Evolutionary conservation across 495 filamentous ascomycete species (phyloP), one percentile per base, ranked within the genome.

Genomic region (Tuber magnatum): DNA sequence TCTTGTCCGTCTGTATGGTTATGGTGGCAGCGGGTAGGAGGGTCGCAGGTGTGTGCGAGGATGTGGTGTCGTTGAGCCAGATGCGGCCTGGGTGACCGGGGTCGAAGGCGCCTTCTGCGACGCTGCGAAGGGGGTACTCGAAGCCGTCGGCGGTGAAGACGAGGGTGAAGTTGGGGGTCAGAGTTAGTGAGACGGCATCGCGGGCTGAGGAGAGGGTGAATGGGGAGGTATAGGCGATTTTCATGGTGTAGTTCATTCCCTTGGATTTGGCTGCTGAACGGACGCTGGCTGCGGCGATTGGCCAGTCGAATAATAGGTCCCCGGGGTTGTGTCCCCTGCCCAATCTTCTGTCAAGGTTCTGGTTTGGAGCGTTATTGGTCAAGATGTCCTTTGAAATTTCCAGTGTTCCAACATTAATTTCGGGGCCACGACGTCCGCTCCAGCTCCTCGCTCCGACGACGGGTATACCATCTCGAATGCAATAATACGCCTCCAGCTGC

Each of bases 401-500:
- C 2, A 87, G 73, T 7, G 56, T 82, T 5, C 73, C 71, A 20
- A 77, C 68, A 3, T 82, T 72, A 0, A 89, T 70, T 8, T 65
- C 74, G 1, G 82, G 81, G 0, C 87, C 86, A 1, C 84, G 82
- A 4, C 44, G 72, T 2, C 86, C 87, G 32, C 83, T 79, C 87
- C 87, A 86, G 4, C 84, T 78, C n/a, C 85, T 80, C 38, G 86
- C 83, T 1, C 80, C 86, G 42, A 86, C 86, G 0, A 85, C 83
- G 0, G 87, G 87, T 41, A 89, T 86, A 0, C 87, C 87, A 39
- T 85, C 82, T 8, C 87, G 84, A 73, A 88, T 84, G 2, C 86
- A 84, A 75, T 89, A 89, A 77, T 85, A 89, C 0, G 85, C 82
- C 56, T 89, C 87, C 0, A 88, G 78, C 71, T 89, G 87, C 0